These are phyloP conservation scores for Pseudotulostoma volvatum DNA, from an alignment of 495 filamentous ascomycete species.

Conservation along the genomic window DNA sequence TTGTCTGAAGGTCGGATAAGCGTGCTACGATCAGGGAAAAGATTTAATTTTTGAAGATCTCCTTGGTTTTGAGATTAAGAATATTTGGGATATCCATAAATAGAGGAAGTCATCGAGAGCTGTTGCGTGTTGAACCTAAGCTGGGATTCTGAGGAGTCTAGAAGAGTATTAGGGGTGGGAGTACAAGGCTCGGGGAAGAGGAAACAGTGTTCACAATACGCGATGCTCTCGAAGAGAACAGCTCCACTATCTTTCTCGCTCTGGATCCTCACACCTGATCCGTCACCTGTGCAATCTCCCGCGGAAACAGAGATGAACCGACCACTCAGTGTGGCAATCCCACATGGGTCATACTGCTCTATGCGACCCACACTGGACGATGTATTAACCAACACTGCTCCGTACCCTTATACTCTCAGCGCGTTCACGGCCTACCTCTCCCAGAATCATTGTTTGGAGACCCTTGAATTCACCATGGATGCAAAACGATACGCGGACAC, in stretches of 20 bases:
- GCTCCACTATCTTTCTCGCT: conserved; percentile 6
- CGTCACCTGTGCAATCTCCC: conserved; percentile 25
- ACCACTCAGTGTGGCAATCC: conserved; percentile 47
- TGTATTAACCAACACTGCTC: conserved; percentile 72
- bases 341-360: conserved; percentile 45
- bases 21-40: too few species aligned
- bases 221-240: conserved; percentile 12
- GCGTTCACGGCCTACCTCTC: conserved; percentile 97
- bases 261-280: conserved; percentile 22
- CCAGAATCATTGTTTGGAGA: conserved; percentile 95
- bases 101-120: too few species aligned
- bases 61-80: too few species aligned
- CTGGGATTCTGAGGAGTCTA: too few species aligned
- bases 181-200: too few species aligned
- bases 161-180: too few species aligned
- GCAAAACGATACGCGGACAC: conserved; percentile 75
- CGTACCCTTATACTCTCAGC: conserved; percentile 77
- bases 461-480: conserved; percentile 92
- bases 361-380: conserved; percentile 72
- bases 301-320: conserved; percentile 37
- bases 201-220: conserved; percentile 1
- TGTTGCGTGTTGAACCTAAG: too few species aligned
- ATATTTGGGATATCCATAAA: too few species aligned
- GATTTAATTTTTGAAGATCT: too few species aligned
- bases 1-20: too few species aligned